A percentile compares a stretch with the other conserved stretches of the same genome.
These are phyloP conservation scores for Coemansia sp. DNA, from an alignment of 192 early-diverging fungal genomes.

Conservation along the genomic window DNA sequence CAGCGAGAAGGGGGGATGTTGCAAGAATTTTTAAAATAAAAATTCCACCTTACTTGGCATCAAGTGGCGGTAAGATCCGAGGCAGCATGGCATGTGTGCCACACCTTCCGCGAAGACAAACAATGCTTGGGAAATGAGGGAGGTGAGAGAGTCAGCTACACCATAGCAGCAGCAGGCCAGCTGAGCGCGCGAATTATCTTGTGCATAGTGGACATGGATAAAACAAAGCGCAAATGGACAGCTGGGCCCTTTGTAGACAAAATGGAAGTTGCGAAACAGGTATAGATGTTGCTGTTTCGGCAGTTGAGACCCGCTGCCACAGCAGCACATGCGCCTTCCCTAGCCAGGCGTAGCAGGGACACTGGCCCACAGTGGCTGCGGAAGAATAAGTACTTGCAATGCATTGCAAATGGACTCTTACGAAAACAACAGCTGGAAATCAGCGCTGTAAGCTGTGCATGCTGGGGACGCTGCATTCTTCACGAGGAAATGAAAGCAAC, in stretches of 20 bases:
- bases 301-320: background rate
- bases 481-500: background rate
- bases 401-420: background rate
- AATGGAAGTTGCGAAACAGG: background rate
- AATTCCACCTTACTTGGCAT: background rate
- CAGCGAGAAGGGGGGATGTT: background rate
- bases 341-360: conserved; percentile 1
- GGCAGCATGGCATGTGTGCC: conserved; percentile 1
- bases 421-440: background rate
- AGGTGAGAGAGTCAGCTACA: background rate
- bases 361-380: background rate
- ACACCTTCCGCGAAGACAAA: background rate
- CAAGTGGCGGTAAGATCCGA: conserved; percentile 5
- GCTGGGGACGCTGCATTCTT: background rate
- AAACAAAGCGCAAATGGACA: background rate
- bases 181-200: conserved; percentile 15
- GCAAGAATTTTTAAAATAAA: background rate
- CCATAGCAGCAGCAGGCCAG: conserved; percentile 1
- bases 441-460: background rate
- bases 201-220: conserved; percentile 13
- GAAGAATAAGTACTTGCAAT: background rate
- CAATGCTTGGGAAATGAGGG: background rate
- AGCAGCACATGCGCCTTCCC: background rate
- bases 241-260: background rate
- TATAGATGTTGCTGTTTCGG: background rate